phyloP scores from a whole-genome alignment of 257 asterid species.

The Primulina tabacum region DNA sequence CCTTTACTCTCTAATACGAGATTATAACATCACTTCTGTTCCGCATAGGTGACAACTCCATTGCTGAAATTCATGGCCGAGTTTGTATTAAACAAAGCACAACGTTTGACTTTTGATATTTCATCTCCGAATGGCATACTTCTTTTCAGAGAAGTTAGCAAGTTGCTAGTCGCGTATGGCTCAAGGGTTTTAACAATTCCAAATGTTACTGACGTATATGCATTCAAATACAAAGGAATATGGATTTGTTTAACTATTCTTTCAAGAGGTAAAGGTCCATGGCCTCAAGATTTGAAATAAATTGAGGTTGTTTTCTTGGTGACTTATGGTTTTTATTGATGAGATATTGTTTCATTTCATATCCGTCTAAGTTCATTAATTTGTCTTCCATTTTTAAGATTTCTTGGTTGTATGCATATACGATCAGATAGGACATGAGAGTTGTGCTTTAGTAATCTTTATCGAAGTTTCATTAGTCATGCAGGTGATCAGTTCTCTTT shows the following conservation, averaged over 20 bases:
- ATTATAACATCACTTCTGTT: slow-evolving; percentile 24
- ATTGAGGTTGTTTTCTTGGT: slow-evolving; percentile 11
- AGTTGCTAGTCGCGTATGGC: slow-evolving; percentile 87
- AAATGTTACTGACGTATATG: slow-evolving; percentile 75
- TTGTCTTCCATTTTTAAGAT: slow-evolving; percentile 5
- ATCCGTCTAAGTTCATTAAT: slow-evolving; percentile 22
- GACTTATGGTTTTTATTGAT: slow-evolving; percentile 1
- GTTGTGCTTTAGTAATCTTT: background rate
- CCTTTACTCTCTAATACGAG: background rate
- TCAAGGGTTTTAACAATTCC: slow-evolving; percentile 78
- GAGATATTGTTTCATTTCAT: slow-evolving; percentile 1
- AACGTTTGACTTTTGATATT: slow-evolving; percentile 87
- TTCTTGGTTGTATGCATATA: background rate
- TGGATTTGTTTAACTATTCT: slow-evolving; percentile 89
- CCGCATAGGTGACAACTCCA: slow-evolving; percentile 87
- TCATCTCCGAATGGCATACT: slow-evolving; percentile 98
- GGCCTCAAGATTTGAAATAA: slow-evolving; percentile 19
- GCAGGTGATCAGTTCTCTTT: slow-evolving; percentile 1
- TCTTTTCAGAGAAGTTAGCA: slow-evolving; percentile 97
- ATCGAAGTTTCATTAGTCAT: slow-evolving; percentile 8
- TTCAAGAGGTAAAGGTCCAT: slow-evolving; percentile 59
- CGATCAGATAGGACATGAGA: slow-evolving; percentile 2
- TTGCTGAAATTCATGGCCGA: slow-evolving; percentile 91
- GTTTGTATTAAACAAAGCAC: slow-evolving; percentile 88
- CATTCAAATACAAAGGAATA: slow-evolving; percentile 91